Percentiles rank a stretch among this genome's conserved stretches.
Evolutionary conservation across 1,284 basidiomycete genomes (phyloP).

Genomic region (Sanghuangporus weigelae): DNA sequence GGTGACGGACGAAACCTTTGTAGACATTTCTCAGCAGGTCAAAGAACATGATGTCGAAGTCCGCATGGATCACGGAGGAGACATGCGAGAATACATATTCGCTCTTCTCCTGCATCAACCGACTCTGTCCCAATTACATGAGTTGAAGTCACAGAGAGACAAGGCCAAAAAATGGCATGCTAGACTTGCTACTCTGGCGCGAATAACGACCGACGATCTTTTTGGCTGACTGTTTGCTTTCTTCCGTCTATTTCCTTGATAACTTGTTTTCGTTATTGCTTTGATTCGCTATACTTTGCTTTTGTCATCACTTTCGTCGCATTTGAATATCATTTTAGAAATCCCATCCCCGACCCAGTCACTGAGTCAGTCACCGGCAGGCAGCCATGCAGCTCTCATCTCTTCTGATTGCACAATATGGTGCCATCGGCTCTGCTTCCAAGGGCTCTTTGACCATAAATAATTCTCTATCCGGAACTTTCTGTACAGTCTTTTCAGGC

Average conservation of each 20-base stretch:
- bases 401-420: no score
- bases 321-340: no score
- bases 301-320: background rate
- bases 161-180: background rate
- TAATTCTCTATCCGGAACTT: no score
- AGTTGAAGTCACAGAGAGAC: slow-evolving; percentile 2
- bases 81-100: slow-evolving; percentile 14
- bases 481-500: no score
- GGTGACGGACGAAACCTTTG: slow-evolving; percentile 11
- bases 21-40: slow-evolving; percentile 11
- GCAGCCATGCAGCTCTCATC: no score
- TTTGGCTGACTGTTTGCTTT: background rate
- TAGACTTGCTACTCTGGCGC: background rate
- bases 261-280: background rate
- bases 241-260: background rate
- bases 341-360: no score
- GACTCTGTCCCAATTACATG: slow-evolving; percentile 11
- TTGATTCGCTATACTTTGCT: background rate
- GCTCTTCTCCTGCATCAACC: slow-evolving; percentile 16
- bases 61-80: slow-evolving; percentile 1
- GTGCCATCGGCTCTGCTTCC: no score
- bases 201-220: slow-evolving; percentile 7
- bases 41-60: slow-evolving; percentile 10
- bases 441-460: no score
- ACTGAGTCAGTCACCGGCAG: no score